Evolutionary conservation across 768 basidiomycete genomes (phyloP), one percentile per base, ranked within the genome.

Genomic region (Galerina sulciceps): DNA sequence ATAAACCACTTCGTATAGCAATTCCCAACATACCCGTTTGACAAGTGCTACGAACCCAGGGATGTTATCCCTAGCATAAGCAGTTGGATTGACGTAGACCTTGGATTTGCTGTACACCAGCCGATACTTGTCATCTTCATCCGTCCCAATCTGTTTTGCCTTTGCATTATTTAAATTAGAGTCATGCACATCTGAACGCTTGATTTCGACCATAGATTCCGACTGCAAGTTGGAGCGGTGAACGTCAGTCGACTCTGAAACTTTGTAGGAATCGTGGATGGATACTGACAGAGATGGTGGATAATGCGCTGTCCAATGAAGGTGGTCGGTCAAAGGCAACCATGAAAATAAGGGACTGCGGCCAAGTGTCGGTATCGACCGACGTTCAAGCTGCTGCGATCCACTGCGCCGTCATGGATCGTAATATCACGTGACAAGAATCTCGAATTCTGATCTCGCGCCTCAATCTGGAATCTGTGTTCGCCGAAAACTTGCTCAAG

Each of bases 61-160:
- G 36, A 98, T 92, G 72, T 98, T 96, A 73, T 99, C 97, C 67
- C 90, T 83, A 2, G 90, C 81, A 71, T 94, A 96, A 3, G 90
- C 87, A 2, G 95, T 96, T 0, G 97, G 97, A 65, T 98, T 93
- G 43, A 99, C 88, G 69, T 96, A 95, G 44, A 98, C 96, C 72
- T 95, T 96, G 41, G 90, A 93, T 71, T 96, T 97, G 73, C 88
- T 90, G 66, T 94, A 97, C 13, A 98, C 71, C 47, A 98, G 79
- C 44, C 91, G 81, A 69, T 86, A 85, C 71, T 84, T 87, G 65
- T 86, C 86, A 64, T 89, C 87, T 55, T 83, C 80, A 6, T 67
- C 66, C 47, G 59, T 26, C 20, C 37, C 43, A 37, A 53, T 53
- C 40, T 53, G 46, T 47, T 57, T 31, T 5, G 26, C 26, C 55